Evolutionary conservation across 1,139 yeast genomes (phyloP).

Genomic region (Lodderomyces orthopsilosis): DNA sequence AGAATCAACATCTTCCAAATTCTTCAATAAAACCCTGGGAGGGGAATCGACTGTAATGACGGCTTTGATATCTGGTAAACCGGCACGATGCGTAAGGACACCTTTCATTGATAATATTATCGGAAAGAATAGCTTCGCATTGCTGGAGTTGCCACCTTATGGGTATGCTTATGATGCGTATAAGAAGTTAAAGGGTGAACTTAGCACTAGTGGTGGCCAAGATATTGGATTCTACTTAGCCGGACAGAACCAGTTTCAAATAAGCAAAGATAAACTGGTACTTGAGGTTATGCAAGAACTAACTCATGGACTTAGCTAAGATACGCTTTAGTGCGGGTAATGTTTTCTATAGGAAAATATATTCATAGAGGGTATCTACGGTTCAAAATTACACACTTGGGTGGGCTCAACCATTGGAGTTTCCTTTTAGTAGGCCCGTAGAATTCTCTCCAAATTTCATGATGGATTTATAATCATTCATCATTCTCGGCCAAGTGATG

Average conservation of each 20-base stretch:
- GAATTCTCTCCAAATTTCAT: no score
- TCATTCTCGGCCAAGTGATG: no score
- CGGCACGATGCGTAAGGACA: constrained; percentile 36
- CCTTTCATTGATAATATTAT: constrained; percentile 23
- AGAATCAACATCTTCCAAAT: constrained; percentile 26
- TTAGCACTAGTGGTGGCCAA: constrained; percentile 1
- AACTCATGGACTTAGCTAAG: constrained; percentile 8
- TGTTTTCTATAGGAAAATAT: no score
- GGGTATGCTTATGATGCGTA: constrained; percentile 36
- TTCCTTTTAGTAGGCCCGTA: no score
- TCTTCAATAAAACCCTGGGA: constrained; percentile 13
- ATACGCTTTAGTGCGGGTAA: no score
- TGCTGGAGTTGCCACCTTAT: constrained; percentile 29
- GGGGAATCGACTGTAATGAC: constrained; percentile 30
- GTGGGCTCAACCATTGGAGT: no score
- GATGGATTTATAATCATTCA: no score
- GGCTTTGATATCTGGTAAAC: constrained; percentile 35
- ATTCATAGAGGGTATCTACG: no score
- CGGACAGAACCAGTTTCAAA: constrained; percentile 29
- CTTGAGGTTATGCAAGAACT: constrained; percentile 16
- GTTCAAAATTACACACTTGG: no score
- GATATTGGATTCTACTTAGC: constrained; percentile 33
- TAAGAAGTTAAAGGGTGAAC: constrained; percentile 20
- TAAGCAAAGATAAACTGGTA: constrained; percentile 13
- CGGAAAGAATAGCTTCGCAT: constrained; percentile 6